Evolutionary conservation across 352 stramenopile genomes (phyloP), one percentile per base, ranked within the genome.

Genomic region (Pythium guiyangense): DNA sequence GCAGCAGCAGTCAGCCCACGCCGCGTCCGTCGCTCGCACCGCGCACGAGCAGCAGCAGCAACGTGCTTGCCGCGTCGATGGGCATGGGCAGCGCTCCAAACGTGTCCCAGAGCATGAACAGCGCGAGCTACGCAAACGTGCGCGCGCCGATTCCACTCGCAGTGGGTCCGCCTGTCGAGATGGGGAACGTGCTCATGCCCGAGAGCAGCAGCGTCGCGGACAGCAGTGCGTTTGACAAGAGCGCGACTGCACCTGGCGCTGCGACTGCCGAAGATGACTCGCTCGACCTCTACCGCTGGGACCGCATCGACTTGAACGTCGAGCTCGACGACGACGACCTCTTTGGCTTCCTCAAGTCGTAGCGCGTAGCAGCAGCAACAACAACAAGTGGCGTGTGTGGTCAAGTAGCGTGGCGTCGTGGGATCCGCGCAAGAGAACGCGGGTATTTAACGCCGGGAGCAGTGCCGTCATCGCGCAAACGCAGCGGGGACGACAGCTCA

Each of bases 261-360:
- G 26, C 29, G 14, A 18, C 47, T 45, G 64, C 43, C 34, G 76
- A 87, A 0, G 66, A 79, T 52, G 81, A 91, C 25, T 60, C 73
- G 26, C 60, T 91, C 53, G 81, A 92, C 71, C 64, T 84, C 27
- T 90, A 88, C 55, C 79, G 75, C 25, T 92, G 82, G 82, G 79
- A 92, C 56, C 73, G 79, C 54, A 88, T 94, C 60, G 79, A 92
- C 60, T 64, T 92, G 40, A 87, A 93, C 59, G 83, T 92, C 61
- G 79, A 73, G 58, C 69, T 95, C 57, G 80, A 88, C 67, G 85
- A 93, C 51, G 80, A 92, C 58, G 85, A 95, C 62, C 69, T 95
- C 17, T 95, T 95, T 52, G 74, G 81, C 35, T 95, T 95, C 70
- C 56, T 95, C 31, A 90, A 90, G 65, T 86, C 84, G 50, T 90